A percentile compares a stretch with the other conserved stretches of the same genome.
Conservation (phyloP, 2,329 filamentous ascomycete species). For the Colletotrichum siamense region DNA sequence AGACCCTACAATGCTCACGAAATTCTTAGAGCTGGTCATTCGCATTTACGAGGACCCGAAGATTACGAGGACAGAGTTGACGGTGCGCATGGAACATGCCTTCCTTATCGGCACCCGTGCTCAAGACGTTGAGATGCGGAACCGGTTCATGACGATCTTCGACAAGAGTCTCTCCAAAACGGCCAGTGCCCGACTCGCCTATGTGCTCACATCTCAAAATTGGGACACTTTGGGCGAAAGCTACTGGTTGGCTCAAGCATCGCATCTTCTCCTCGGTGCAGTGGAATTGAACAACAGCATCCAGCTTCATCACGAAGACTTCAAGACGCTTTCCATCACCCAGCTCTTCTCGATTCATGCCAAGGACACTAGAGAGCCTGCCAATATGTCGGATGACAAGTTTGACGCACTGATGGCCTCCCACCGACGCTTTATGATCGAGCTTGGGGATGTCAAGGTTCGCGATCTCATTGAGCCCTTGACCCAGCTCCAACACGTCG, state of each 20-base stretch:
- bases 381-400: slow-evolving; percentile 79
- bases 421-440: slow-evolving; percentile 83
- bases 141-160: slow-evolving; percentile 95
- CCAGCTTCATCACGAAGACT: slow-evolving; percentile 83
- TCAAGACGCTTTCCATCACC: slow-evolving; percentile 77
- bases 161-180: slow-evolving; percentile 94
- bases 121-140: slow-evolving; percentile 94
- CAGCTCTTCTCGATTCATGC: slow-evolving; percentile 75
- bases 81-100: slow-evolving; percentile 95
- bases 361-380: slow-evolving; percentile 68
- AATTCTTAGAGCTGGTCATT: slow-evolving; percentile 95
- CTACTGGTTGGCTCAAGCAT: slow-evolving; percentile 96
- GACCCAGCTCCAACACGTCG: slow-evolving; percentile 89
- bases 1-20: slow-evolving; percentile 85
- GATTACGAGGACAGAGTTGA: slow-evolving; percentile 92
- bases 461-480: slow-evolving; percentile 91
- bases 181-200: slow-evolving; percentile 85
- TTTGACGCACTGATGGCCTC: slow-evolving; percentile 79
- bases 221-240: slow-evolving; percentile 96
- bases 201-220: slow-evolving; percentile 90
- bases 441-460: slow-evolving; percentile 85
- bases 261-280: slow-evolving; percentile 89
- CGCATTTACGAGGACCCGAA: slow-evolving; percentile 98
- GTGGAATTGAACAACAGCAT: slow-evolving; percentile 84
- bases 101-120: slow-evolving; percentile 95